These are phyloP conservation scores for Polyplosphaeria fusca DNA, from an alignment of 495 filamentous ascomycete species.

Conservation along the genomic window DNA sequence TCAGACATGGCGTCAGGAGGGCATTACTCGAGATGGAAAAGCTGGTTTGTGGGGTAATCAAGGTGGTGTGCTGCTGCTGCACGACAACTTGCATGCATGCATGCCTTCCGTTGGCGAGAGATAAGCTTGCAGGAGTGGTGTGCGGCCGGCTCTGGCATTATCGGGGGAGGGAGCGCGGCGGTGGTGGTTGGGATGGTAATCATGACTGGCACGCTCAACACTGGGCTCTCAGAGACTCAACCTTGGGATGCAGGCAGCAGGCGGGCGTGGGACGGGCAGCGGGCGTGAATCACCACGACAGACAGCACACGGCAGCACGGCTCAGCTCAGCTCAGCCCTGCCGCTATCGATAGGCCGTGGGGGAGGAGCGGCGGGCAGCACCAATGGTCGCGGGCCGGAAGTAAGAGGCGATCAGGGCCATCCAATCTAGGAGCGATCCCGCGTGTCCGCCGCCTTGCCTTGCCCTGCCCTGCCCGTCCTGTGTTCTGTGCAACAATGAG, in stretches of 20 bases:
- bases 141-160: slow-evolving; percentile 18
- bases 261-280: too few relatives aligned
- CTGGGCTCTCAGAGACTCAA: too few relatives aligned
- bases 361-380: not conserved
- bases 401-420: not conserved
- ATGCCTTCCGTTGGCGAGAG: slow-evolving; percentile 3
- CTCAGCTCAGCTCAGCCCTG: not conserved
- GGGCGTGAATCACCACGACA: too few relatives aligned
- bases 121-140: slow-evolving; percentile 21
- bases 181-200: too few relatives aligned
- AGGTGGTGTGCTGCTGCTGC: slow-evolving; percentile 15
- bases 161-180: too few relatives aligned
- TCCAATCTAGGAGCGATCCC: not conserved
- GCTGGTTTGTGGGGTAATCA: slow-evolving; percentile 25
- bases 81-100: slow-evolving; percentile 9
- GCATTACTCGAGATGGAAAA: not conserved
- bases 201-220: too few relatives aligned
- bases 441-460: not conserved
- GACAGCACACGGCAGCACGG: too few relatives aligned
- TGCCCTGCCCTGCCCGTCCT: too few relatives aligned
- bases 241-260: too few relatives aligned
- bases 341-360: not conserved
- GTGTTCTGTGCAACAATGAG: too few relatives aligned
- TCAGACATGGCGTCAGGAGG: slow-evolving; percentile 1
- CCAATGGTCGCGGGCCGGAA: not conserved